Evolutionary conservation across 805 yeast genomes (phyloP), one percentile per base, ranked within the genome.

Genomic region (Ogataea zsoltii): DNA sequence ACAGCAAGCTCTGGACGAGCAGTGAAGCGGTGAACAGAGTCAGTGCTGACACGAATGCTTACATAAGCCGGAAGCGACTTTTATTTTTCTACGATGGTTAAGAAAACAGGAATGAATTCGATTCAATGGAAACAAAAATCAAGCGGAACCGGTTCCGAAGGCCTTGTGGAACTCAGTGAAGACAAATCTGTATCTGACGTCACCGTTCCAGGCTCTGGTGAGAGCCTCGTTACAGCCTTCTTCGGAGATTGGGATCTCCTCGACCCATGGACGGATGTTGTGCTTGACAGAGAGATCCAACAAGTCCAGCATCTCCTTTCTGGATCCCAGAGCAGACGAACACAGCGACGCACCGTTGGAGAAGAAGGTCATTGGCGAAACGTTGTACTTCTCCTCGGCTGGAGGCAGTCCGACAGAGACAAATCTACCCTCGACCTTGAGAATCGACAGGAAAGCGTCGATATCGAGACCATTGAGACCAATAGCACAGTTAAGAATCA

Each of bases 341-440:
- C 77, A 75, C 44, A 75, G 63, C 19, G 69, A 66, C 17, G 71
- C 63, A 47, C 75, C 79, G 49, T 68, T 70, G 16, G 63, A 53
- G 53, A 82, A 66, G 66, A 81, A 79, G 21, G 77, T 64, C 60
- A 71, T 68, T 43, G 86, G 83, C 38, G 71, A 63, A 34, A 79
- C 73, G 41, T 63, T 56, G 48, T 69, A 70, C 39, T 64, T 66
- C 49, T 75, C 75, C 14, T 60, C 67, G 16, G 42, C 63, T 14
- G 57, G 36, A 34, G 80, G 80, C 55, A 76, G 66, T 42, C 81
- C 81, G 42, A 74, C 81, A 15, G 77, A 67, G 42, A 73, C 69
- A 41, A 72, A 74, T 49, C 65, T 66, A 21, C 70, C 71, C 57
- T 69, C 69, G 21, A 66, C 69, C 39, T 60, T 60, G 35, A 66